Conservation (phyloP, 768 basidiomycete species). For the Mycena capillaripes region DNA sequence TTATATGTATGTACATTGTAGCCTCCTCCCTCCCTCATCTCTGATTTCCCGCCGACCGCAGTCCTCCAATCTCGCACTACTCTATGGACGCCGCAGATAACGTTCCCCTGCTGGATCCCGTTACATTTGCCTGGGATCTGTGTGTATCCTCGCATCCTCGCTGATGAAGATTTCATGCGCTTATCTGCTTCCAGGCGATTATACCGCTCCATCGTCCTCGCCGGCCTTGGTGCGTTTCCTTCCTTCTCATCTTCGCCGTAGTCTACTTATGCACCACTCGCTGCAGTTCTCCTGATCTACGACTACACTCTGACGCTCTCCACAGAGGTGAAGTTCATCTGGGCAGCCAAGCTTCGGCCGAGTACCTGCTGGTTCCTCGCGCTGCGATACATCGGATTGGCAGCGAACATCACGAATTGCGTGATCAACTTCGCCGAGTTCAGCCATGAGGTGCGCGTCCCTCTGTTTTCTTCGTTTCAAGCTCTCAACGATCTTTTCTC, state of each 20-base stretch:
- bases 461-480: not conserved
- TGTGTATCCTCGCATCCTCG: slow-evolving; percentile 6
- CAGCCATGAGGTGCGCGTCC: slow-evolving; percentile 2
- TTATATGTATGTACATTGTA: no score
- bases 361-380: slow-evolving; percentile 8
- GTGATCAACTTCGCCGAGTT: not conserved
- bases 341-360: slow-evolving; percentile 10
- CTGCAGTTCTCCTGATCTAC: not conserved
- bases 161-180: slow-evolving; percentile 1
- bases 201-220: slow-evolving; percentile 3
- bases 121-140: slow-evolving; percentile 1
- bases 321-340: slow-evolving; percentile 5
- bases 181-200: slow-evolving; percentile 5
- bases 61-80: no score
- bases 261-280: not conserved
- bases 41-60: no score
- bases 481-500: not conserved
- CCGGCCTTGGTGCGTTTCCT: not conserved
- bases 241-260: not conserved
- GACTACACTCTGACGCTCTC: not conserved
- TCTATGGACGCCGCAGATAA: no score
- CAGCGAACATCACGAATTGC: not conserved
- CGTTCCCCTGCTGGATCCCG: no score
- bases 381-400: slow-evolving; percentile 4
- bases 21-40: no score